Evolutionary conservation across 257 asterid genomes (phyloP).

Genomic region (Solanum chaucha): DNA sequence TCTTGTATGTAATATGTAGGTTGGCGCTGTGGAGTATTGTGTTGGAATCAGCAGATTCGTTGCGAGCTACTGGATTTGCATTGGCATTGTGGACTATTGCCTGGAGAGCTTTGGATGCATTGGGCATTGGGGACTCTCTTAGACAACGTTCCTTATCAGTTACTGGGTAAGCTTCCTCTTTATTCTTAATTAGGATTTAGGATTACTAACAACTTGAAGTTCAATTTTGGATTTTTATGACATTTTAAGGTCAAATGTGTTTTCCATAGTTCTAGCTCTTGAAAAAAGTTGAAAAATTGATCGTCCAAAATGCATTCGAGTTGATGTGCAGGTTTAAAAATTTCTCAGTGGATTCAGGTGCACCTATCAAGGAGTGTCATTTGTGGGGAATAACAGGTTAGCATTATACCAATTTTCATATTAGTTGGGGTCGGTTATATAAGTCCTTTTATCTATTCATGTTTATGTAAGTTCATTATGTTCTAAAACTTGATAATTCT

Average conservation of each 20-base stretch:
- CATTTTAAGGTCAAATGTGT: no score
- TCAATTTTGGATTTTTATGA: no score
- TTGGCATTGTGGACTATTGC: slow-evolving; percentile 61
- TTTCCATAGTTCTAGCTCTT: no score
- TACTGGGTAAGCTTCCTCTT: slow-evolving; percentile 20
- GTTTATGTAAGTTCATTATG: neutral
- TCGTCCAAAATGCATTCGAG: neutral
- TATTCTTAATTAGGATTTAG: no score
- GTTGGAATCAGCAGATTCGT: slow-evolving; percentile 60
- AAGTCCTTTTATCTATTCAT: neutral
- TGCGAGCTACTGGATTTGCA: slow-evolving; percentile 62
- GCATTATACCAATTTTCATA: neutral
- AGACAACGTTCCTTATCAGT: slow-evolving; percentile 29
- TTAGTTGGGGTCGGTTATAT: neutral
- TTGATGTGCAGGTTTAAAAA: slow-evolving; percentile 15
- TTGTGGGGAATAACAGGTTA: slow-evolving; percentile 22
- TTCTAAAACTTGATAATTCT: neutral
- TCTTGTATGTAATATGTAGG: slow-evolving; percentile 11
- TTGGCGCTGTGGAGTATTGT: slow-evolving; percentile 57
- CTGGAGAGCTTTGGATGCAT: slow-evolving; percentile 82
- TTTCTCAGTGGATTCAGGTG: slow-evolving; percentile 29
- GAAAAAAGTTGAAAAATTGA: no score
- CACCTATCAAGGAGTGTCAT: slow-evolving; percentile 3
- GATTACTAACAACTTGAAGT: no score
- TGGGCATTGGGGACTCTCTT: slow-evolving; percentile 34